Evolutionary conservation across 805 yeast species (phyloP), one percentile per base, ranked within the genome.

Genomic region (Nakazawaea pomicola): DNA sequence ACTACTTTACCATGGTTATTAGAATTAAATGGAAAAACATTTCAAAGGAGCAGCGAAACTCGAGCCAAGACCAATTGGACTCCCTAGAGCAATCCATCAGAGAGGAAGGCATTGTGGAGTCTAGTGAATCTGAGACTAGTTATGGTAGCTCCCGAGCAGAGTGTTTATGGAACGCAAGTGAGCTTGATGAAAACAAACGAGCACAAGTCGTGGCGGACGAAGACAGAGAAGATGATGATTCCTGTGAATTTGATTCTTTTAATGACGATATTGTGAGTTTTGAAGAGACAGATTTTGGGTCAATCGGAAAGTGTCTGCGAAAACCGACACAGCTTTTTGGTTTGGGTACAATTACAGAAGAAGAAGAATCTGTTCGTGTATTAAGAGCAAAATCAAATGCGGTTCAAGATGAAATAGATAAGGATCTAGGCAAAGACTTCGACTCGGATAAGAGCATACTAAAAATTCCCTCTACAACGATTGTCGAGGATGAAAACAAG

Each of bases 321-420:
- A 38, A 27, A 25, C 42, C 42, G 6, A 38, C 42, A 9, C 28
- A 20, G 14, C 19, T 38, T 12, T 38, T 31, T 17, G 42, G 42
- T 6, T 33, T 38, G 20, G 21, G 25, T 9, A 38, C 42, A 6
- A 38, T 38, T 2, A n/a, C 23, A 4, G 42, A 38, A 29, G 39
- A 28, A 36, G 25, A 23, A 23, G 25, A 23, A n/a, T n/a, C n/a
- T n/a, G n/a, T n/a, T n/a, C n/a, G n/a, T n/a, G n/a, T n/a, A n/a
- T n/a, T n/a, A n/a, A n/a, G n/a, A n/a, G n/a, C n/a, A n/a, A n/a
- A n/a, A n/a, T n/a, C n/a, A n/a, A n/a, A n/a, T n/a, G n/a, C n/a
- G n/a, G n/a, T n/a, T n/a, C n/a, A n/a, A n/a, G 17, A 33, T 21
- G 23, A 16, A 16, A 12, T n/a, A 6, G 18, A 15, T 12, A 6